phyloP scores from a whole-genome alignment of 352 stramenopile genomes.

The Globisporangium barbulae region DNA sequence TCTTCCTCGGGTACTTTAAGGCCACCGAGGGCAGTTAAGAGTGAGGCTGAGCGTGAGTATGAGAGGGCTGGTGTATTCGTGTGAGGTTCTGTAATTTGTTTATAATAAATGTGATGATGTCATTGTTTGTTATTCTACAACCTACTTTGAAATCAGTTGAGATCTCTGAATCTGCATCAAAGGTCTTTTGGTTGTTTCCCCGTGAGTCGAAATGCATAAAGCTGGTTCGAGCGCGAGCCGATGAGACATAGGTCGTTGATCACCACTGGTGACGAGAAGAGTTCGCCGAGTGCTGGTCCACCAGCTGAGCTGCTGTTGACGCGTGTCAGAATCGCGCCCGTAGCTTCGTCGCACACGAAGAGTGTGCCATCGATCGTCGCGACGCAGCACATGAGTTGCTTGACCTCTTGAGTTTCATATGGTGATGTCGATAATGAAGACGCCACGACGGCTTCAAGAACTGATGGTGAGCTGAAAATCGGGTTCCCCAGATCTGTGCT shows the following conservation, averaged over 20 bases:
- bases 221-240: slow-evolving; percentile 42
- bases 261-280: slow-evolving; percentile 59
- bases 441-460: slow-evolving; percentile 17
- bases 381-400: slow-evolving; percentile 33
- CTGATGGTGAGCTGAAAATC: slow-evolving; percentile 45
- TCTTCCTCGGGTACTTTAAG: slow-evolving; percentile 19
- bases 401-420: background rate
- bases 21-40: background rate
- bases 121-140: no score
- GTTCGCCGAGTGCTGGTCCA: slow-evolving; percentile 22
- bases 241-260: slow-evolving; percentile 42
- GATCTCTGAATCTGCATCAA: background rate
- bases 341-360: slow-evolving; percentile 38
- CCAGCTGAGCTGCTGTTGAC: background rate
- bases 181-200: background rate
- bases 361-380: slow-evolving; percentile 37
- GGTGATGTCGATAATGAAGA: background rate
- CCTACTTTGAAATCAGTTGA: background rate
- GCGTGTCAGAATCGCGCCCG: slow-evolving; percentile 25
- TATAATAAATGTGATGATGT: background rate
- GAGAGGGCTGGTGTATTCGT: background rate
- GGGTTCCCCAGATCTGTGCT: slow-evolving; percentile 21
- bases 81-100: background rate
- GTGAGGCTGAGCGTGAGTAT: background rate
- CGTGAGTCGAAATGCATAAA: slow-evolving; percentile 28